Percentiles rank a stretch among this genome's conserved stretches.
Conservation (phyloP, 2,329 filamentous ascomycete species). For the Bisporella sp. region DNA sequence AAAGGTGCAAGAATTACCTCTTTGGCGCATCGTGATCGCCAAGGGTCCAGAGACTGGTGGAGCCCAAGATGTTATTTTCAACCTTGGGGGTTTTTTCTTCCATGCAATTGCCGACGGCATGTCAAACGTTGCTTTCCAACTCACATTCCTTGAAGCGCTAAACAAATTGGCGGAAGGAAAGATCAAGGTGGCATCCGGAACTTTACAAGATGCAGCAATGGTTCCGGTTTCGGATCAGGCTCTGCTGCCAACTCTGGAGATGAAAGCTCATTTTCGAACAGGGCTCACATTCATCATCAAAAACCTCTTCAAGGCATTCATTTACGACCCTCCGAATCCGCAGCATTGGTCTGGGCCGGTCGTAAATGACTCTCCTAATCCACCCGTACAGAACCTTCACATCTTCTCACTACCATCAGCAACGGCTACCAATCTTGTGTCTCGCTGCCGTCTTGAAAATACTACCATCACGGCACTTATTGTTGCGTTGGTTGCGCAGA, state of each 20-base stretch:
- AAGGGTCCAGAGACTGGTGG: background rate
- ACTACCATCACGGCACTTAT: conserved; percentile 14
- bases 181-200: background rate
- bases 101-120: conserved; percentile 47
- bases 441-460: conserved; percentile 12
- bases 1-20: conserved; percentile 8
- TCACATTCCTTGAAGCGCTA: conserved; percentile 37
- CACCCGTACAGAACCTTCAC: conserved; percentile 3
- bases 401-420: conserved; percentile 7
- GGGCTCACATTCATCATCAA: conserved; percentile 35
- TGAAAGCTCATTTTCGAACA: conserved; percentile 21
- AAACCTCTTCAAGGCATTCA: conserved; percentile 34
- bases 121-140: conserved; percentile 43
- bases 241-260: conserved; percentile 15
- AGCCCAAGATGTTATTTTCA: conserved; percentile 2
- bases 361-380: conserved; percentile 3
- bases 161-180: conserved; percentile 19
- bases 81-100: conserved; percentile 41
- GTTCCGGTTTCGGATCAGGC: conserved; percentile 22
- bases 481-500: conserved; percentile 10
- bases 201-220: conserved; percentile 15
- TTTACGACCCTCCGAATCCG: conserved; percentile 10
- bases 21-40: conserved; percentile 13
- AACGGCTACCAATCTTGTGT: conserved; percentile 5
- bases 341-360: conserved; percentile 9